Conservation (phyloP, 1,139 yeast genomes). For the Geotrichum bryndzae region DNA sequence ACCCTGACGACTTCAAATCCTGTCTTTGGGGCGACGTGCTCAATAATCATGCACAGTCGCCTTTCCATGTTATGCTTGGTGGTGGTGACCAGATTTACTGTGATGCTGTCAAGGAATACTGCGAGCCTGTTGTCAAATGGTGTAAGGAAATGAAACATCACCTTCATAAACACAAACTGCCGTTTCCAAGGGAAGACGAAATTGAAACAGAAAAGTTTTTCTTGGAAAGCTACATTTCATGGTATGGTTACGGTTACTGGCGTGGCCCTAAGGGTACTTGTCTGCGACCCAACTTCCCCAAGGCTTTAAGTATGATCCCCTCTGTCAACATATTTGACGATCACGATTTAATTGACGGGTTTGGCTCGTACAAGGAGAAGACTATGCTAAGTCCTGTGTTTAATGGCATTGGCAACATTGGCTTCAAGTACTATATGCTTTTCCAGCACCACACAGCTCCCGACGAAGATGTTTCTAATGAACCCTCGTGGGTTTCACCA, state of each 20-base stretch:
- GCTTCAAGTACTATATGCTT: slow-evolving; percentile 80
- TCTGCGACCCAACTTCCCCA: slow-evolving; percentile 60
- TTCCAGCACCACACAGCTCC: slow-evolving; percentile 58
- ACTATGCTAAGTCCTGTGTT: slow-evolving; percentile 73
- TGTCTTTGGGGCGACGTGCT: slow-evolving; percentile 84
- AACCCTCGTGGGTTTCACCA: slow-evolving; percentile 35
- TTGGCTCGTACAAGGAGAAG: slow-evolving; percentile 72
- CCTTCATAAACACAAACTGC: slow-evolving; percentile 41
- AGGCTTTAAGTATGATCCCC: slow-evolving; percentile 77
- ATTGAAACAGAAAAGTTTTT: slow-evolving; percentile 60
- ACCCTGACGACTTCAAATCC: slow-evolving; percentile 59
- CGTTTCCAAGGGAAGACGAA: slow-evolving; percentile 44
- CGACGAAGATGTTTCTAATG: slow-evolving; percentile 27
- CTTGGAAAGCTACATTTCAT: slow-evolving; percentile 63
- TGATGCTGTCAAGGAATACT: slow-evolving; percentile 61
- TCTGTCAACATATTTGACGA: slow-evolving; percentile 73
- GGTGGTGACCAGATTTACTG: slow-evolving; percentile 96
- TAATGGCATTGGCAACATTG: slow-evolving; percentile 63
- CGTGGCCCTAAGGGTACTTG: slow-evolving; percentile 60
- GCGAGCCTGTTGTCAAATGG: slow-evolving; percentile 55
- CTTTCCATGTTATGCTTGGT: slow-evolving; percentile 91
- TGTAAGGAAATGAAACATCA: slow-evolving; percentile 42
- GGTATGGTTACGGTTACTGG: slow-evolving; percentile 93
- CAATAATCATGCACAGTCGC: slow-evolving; percentile 52
- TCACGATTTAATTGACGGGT: slow-evolving; percentile 93